Percentiles rank a stretch among this genome's conserved stretches.
Conservation (phyloP, 371 early-diverging fungal species). For the Rhizopus microsporus region DNA sequence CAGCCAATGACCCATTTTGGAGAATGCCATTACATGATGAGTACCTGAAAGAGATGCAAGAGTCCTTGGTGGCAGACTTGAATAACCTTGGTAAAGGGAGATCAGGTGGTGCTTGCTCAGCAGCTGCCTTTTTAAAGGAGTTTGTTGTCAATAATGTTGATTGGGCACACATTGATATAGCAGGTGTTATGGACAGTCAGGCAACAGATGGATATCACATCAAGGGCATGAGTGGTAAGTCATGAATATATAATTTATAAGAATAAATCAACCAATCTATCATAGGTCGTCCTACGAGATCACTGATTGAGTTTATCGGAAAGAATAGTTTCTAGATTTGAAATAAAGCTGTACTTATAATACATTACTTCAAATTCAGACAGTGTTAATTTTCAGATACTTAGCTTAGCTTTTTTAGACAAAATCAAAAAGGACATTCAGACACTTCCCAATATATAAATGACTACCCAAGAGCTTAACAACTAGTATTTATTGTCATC, state of each 20-base stretch:
- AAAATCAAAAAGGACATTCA: no score
- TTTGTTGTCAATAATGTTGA: conserved; percentile 66
- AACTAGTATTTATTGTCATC: no score
- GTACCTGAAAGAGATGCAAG: conserved; percentile 73
- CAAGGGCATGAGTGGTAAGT: conserved; percentile 88
- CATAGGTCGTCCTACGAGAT: conserved; percentile 65
- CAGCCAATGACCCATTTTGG: conserved; percentile 88
- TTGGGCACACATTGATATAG: conserved; percentile 92
- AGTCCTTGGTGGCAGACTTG: conserved; percentile 86
- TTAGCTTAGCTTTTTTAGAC: no score
- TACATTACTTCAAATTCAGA: no score
- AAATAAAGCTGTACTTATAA: no score
- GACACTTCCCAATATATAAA: no score
- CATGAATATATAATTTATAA: not conserved
- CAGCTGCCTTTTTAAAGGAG: conserved; percentile 92
- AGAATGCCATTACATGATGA: conserved; percentile 90
- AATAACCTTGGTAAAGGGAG: conserved; percentile 77
- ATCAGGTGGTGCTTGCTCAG: conserved; percentile 88
- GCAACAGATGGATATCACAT: conserved; percentile 63
- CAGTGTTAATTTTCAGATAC: no score
- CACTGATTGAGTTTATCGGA: conserved; percentile 64
- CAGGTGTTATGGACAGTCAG: conserved; percentile 84
- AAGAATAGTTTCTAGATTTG: not conserved
- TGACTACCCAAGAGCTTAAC: no score
- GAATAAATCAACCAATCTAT: not conserved